Evolutionary conservation across 495 filamentous ascomycete genomes (phyloP).

Genomic region (Lasiosphaeriaceae sp.): DNA sequence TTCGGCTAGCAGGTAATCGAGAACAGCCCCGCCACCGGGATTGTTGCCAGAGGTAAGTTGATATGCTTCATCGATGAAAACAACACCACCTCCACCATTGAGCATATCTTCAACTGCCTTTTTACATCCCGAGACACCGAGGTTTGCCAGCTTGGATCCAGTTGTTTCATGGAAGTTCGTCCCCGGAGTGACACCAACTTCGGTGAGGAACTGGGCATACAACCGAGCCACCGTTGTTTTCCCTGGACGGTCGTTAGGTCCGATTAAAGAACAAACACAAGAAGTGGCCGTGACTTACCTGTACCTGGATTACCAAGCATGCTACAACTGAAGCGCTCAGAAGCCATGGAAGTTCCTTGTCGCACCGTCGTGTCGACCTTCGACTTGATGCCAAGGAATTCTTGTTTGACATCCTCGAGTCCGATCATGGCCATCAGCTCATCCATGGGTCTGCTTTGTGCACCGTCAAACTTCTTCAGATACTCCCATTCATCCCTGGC

Average conservation of each 20-base stretch:
- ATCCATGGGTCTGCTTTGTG: conserved; percentile 57
- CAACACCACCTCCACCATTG: conserved; percentile 59
- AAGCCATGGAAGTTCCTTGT: conserved; percentile 53
- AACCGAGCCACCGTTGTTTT: conserved; percentile 81
- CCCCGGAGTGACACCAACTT: conserved; percentile 55
- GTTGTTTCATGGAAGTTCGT: conserved; percentile 62
- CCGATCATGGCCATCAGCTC: conserved; percentile 68
- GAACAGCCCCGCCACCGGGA: conserved; percentile 53
- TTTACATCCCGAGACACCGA: conserved; percentile 55
- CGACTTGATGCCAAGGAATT: conserved; percentile 62
- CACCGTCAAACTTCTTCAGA: conserved; percentile 50
- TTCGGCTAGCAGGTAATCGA: conserved; percentile 72
- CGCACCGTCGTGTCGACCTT: conserved; percentile 59
- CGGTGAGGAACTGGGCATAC: conserved; percentile 65
- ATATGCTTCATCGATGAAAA: conserved; percentile 80
- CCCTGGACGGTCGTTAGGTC: conserved; percentile 36
- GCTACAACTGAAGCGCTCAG: conserved; percentile 58
- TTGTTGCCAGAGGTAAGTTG: conserved; percentile 58
- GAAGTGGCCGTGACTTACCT: conserved; percentile 39
- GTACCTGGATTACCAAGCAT: conserved; percentile 80
- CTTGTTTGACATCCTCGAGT: conserved; percentile 63
- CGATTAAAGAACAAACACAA: background rate
- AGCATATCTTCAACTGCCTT: conserved; percentile 55
- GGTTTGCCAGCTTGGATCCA: conserved; percentile 61
- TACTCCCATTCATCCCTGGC: conserved; percentile 55